Conservation (phyloP, 495 filamentous ascomycete species). For the Aspergillus haitiensis region DNA sequence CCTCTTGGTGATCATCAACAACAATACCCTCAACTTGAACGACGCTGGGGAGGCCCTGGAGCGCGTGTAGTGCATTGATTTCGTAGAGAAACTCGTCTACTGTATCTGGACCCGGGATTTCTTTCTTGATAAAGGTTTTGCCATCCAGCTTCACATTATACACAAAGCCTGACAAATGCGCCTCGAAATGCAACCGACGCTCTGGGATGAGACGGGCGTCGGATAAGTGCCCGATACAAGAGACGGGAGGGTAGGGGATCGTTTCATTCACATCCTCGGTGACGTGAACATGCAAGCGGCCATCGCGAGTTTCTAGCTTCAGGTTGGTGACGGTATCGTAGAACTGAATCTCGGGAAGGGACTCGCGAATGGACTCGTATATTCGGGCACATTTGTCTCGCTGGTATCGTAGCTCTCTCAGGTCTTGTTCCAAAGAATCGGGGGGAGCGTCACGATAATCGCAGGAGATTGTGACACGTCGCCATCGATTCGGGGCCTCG, state of each 20-base stretch:
- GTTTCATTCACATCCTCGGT: conserved; percentile 98
- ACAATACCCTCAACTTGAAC: conserved; percentile 89
- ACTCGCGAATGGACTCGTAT: conserved; percentile 94
- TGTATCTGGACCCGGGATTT: conserved; percentile 94
- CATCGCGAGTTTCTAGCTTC: conserved; percentile 87
- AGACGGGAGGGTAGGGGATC: conserved; percentile 78
- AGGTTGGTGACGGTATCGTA: conserved; percentile 95
- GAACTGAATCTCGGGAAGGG: conserved; percentile 87
- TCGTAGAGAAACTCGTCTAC: conserved; percentile 98
- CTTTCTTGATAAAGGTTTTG: conserved; percentile 86
- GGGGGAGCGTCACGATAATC: conserved; percentile 83
- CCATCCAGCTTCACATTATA: conserved; percentile 81
- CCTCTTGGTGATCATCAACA: conserved; percentile 70
- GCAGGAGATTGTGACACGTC: conserved; percentile 87
- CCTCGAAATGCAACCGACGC: conserved; percentile 76
- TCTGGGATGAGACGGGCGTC: conserved; percentile 66
- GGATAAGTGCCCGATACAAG: conserved; percentile 71
- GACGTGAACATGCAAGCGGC: conserved; percentile 91
- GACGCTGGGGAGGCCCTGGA: conserved; percentile 72
- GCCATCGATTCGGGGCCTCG: conserved; percentile 74
- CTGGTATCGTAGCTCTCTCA: conserved; percentile 77
- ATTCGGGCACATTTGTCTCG: conserved; percentile 93
- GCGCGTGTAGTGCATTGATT: conserved; percentile 84
- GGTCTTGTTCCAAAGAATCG: conserved; percentile 82
- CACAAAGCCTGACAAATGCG: conserved; percentile 94